A percentile compares a stretch with the other conserved stretches of the same genome.
Conservation (phyloP, 2,329 filamentous ascomycete genomes). For the Sclerotiophoma versabilis region DNA sequence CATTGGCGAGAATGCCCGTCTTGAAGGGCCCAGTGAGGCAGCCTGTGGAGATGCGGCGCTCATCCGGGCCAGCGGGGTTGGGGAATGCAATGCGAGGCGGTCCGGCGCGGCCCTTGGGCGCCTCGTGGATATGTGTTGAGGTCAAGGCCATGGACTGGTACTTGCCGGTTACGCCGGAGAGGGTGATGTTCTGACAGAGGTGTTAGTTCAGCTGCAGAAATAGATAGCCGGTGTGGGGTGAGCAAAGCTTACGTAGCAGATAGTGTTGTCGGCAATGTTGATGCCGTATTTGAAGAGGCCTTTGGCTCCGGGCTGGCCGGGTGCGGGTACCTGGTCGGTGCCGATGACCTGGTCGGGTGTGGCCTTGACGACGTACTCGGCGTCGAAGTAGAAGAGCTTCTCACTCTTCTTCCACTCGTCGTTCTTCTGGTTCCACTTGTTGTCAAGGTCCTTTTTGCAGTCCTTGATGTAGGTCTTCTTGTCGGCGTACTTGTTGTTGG, state of each 20-base stretch:
- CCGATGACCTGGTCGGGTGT: slow-evolving; percentile 60
- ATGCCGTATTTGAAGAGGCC: slow-evolving; percentile 63
- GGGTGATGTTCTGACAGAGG: slow-evolving; percentile 55
- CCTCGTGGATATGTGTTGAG: slow-evolving; percentile 65
- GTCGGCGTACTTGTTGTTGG: slow-evolving; percentile 1
- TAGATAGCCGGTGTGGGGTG: not conserved
- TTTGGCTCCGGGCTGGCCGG: slow-evolving; percentile 54
- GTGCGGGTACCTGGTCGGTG: slow-evolving; percentile 45
- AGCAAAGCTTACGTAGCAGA: slow-evolving; percentile 48
- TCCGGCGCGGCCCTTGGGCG: slow-evolving; percentile 54
- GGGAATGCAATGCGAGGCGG: slow-evolving; percentile 57
- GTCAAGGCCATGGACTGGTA: slow-evolving; percentile 60
- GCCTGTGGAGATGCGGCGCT: slow-evolving; percentile 31
- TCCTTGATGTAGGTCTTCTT: slow-evolving; percentile 23
- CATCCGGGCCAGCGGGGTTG: slow-evolving; percentile 49
- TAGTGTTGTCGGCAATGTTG: slow-evolving; percentile 55
- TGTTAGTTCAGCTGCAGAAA: not conserved
- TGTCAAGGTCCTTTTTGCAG: slow-evolving; percentile 32
- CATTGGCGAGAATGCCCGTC: slow-evolving; percentile 42
- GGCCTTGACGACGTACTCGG: slow-evolving; percentile 57
- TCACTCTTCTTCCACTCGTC: slow-evolving; percentile 34
- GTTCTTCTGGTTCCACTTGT: slow-evolving; percentile 29
- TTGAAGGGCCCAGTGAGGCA: slow-evolving; percentile 41
- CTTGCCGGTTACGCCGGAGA: slow-evolving; percentile 58
- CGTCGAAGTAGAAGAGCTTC: slow-evolving; percentile 55